Base-by-base conservation (phyloP, 345 rosid species). In the Pelargonium nanum region DNA sequence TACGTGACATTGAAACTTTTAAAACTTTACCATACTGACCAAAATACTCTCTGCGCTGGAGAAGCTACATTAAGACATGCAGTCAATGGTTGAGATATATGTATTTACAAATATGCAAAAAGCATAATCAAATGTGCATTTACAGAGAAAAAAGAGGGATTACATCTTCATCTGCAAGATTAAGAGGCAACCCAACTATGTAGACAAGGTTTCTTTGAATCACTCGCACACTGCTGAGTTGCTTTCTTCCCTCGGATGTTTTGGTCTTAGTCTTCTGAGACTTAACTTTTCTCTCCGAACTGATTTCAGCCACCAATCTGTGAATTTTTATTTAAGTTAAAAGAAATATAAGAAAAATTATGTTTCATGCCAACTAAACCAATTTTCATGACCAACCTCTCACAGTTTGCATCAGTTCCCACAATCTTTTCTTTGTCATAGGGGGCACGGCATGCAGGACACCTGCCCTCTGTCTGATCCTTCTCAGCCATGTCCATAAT, bases 401-500 rank as follows among this genome's bases (percentile, higher is more conserved):
- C 94, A 9, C 82, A 76, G 63, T 68, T 73, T 65, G 83, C 71
- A 61, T 83, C 85, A 83, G 72, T 88, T 64, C 94, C 97, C 19
- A 86, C 96, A 65, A 91, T 81, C 78, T 83, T 91, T 70, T 88
- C 90, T 73, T 86, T 91, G 83, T 91, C 98, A 75, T 91, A 91
- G 21, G 90, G 78, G 24, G 72, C 23, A 51, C 95, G 96, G 55
- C 98, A 91, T 51, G 98, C 98, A 5, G 98, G 98, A 74, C 98
- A 91, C 24, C 87, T 85, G 48, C 98, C 98, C 65, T 85, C 96
- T 5, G 83, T 62, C 4, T 78, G 83, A 77, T 85, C 90, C 81
- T 88, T 91, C 78, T 88, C 98, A 48, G 98, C 96, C 96, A 91
- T 88, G 58, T 91, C 90, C 88, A 85, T 83, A 24, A 91, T 75